Evolutionary conservation across 805 yeast genomes (phyloP).

Genomic region (Candida andamanensis): DNA sequence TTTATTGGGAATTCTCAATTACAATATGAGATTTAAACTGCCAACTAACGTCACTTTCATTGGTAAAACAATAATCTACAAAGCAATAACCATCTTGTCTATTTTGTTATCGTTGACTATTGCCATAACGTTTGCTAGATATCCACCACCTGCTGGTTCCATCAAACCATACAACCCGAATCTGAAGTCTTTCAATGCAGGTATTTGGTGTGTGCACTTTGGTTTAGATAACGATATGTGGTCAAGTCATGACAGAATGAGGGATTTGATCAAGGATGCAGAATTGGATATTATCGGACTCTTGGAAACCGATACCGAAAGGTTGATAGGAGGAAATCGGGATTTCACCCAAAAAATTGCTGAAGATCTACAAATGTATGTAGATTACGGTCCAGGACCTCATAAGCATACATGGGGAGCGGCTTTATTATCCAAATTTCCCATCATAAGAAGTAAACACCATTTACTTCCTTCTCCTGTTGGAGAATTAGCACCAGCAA

Average conservation of each 20-base stretch:
- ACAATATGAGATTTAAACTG: conserved; percentile 20
- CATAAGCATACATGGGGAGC: conserved; percentile 98
- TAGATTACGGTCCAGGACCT: conserved; percentile 97
- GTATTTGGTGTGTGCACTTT: conserved; percentile 97
- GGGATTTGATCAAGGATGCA: conserved; percentile 73
- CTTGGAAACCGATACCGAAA: conserved; percentile 88
- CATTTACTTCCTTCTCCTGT: conserved; percentile 93
- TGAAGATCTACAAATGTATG: conserved; percentile 90
- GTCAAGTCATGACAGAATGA: conserved; percentile 91
- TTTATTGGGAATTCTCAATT: conserved; percentile 47
- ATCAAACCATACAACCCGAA: conserved; percentile 42
- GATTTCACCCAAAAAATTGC: conserved; percentile 89
- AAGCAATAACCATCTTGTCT: conserved; percentile 30
- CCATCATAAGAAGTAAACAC: conserved; percentile 84
- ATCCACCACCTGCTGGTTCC: conserved; percentile 38
- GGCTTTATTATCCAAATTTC: conserved; percentile 87
- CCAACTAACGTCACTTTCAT: conserved; percentile 17
- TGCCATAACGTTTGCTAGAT: conserved; percentile 51
- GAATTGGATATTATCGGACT: conserved; percentile 89
- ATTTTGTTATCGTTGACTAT: conserved; percentile 48
- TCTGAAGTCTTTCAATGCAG: conserved; percentile 80
- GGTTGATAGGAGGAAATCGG: conserved; percentile 91
- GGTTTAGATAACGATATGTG: conserved; percentile 98
- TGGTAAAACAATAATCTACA: conserved; percentile 15
- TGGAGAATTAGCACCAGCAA: conserved; percentile 97